Conservation (phyloP, 768 basidiomycete genomes). For the Pisolithus albus region DNA sequence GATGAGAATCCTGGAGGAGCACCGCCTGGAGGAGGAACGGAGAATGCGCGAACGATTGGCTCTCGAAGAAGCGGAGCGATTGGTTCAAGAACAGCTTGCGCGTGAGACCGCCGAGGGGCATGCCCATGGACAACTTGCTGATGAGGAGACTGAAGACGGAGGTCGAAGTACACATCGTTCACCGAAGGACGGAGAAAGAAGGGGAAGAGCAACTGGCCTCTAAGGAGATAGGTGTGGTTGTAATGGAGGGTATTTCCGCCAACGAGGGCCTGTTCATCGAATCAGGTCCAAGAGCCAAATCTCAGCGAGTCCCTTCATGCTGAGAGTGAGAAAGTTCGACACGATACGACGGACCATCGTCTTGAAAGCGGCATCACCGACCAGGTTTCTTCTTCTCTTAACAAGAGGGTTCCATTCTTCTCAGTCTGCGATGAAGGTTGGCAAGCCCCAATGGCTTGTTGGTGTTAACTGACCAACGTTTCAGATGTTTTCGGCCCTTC, state of each 20-base stretch:
- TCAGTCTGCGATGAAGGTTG: slow-evolving; percentile 18
- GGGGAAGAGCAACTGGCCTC: not conserved
- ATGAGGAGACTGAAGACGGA: slow-evolving; percentile 11
- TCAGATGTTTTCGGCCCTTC: slow-evolving; percentile 55
- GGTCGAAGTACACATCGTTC: slow-evolving; percentile 26
- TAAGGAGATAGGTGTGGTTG: not conserved
- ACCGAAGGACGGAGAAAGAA: slow-evolving; percentile 21
- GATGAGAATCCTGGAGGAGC: slow-evolving; percentile 30
- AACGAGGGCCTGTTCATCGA: not conserved
- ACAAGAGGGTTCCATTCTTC: slow-evolving; percentile 3
- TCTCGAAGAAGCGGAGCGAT: slow-evolving; percentile 24
- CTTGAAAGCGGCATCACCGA: not conserved
- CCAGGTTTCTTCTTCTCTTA: not conserved
- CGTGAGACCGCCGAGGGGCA: slow-evolving; percentile 13
- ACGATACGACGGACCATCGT: not conserved
- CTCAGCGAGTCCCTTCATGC: not conserved
- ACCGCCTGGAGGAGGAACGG: slow-evolving; percentile 21
- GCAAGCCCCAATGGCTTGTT: not conserved
- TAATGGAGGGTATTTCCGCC: not conserved
- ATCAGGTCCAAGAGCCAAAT: not conserved
- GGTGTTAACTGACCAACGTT: slow-evolving; percentile 2
- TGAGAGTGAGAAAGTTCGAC: slow-evolving; percentile 1
- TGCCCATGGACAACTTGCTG: not conserved
- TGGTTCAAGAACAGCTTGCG: slow-evolving; percentile 5
- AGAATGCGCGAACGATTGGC: slow-evolving; percentile 25